Evolutionary conservation across 176 grass and related monocot genomes (phyloP).

Genomic region (Musa troglodytarum): DNA sequence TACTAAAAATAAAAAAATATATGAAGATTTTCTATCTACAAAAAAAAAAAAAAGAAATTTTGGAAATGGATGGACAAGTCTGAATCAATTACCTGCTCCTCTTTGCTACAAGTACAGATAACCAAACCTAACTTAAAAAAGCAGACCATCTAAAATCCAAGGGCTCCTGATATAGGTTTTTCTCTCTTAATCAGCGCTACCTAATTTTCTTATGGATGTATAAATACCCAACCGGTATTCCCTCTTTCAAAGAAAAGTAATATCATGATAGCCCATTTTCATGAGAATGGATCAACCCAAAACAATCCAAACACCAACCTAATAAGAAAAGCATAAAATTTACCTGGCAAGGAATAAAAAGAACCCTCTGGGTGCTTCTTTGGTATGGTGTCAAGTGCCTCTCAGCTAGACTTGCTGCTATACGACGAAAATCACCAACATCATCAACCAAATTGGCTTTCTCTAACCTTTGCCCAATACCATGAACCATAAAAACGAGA

Average conservation of each 20-base stretch:
- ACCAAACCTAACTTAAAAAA: too few species aligned
- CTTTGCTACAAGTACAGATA: too few species aligned
- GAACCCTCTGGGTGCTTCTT: constrained; percentile 87
- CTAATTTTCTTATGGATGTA: neutral
- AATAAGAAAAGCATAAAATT: neutral
- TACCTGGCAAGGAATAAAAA: constrained; percentile 99
- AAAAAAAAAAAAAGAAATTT: too few species aligned
- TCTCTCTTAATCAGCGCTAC: neutral
- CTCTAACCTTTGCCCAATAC: constrained; percentile 91
- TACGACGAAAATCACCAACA: constrained; percentile 83
- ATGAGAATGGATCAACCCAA: neutral
- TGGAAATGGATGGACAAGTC: too few species aligned
- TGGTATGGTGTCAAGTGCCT: constrained; percentile 91
- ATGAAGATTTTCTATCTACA: too few species aligned
- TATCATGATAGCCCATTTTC: neutral
- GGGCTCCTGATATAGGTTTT: neutral
- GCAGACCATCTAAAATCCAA: too few species aligned
- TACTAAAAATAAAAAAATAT: too few species aligned
- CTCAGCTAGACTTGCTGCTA: constrained; percentile 75
- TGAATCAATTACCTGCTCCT: too few species aligned
- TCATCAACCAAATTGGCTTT: constrained; percentile 99
- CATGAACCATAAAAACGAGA: constrained; percentile 98
- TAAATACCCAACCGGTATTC: neutral
- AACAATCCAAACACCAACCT: neutral
- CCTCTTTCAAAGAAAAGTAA: neutral